These are phyloP conservation scores for Ophiostoma populinum DNA, from an alignment of 2,329 filamentous ascomycete species.

Conservation along the genomic window DNA sequence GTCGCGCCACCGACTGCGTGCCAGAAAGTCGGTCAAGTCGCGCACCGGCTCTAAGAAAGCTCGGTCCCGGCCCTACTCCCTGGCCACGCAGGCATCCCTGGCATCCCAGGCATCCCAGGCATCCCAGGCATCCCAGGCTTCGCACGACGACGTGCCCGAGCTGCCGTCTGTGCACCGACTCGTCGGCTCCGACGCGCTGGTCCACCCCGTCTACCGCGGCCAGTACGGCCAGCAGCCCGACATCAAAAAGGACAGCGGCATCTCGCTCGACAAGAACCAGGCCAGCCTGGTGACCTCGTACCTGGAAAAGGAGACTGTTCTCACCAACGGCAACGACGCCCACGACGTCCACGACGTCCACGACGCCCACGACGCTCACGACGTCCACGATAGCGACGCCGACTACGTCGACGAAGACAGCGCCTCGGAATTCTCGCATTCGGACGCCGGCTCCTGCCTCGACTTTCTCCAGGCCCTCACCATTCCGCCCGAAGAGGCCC, in stretches of 20 bases:
- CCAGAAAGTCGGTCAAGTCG: too few relatives aligned
- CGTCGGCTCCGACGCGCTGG: not conserved
- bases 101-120: too few relatives aligned
- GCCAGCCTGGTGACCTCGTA: not conserved
- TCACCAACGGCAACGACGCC: not conserved
- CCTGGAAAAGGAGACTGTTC: not conserved
- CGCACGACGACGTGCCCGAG: too few relatives aligned
- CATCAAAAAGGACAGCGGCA: slow-evolving; percentile 10
- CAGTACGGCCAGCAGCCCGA: not conserved
- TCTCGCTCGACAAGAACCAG: slow-evolving; percentile 3
- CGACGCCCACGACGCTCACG: too few relatives aligned
- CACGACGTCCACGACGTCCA: not conserved
- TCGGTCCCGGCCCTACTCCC: too few relatives aligned
- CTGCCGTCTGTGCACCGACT: too few relatives aligned
- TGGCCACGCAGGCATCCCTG: too few relatives aligned
- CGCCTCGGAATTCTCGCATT: not conserved
- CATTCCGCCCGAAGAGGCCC: slow-evolving; percentile 11
- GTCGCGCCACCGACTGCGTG: not conserved
- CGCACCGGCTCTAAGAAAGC: too few relatives aligned
- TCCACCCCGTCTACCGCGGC: slow-evolving; percentile 1
- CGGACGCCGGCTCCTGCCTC: slow-evolving; percentile 11
- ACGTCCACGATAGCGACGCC: too few relatives aligned
- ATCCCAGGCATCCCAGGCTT: too few relatives aligned
- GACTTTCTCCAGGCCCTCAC: slow-evolving; percentile 17
- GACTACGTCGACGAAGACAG: not conserved